Evolutionary conservation across 139 green algal genomes (phyloP), one percentile per base, ranked within the genome.

Genomic region (Coelastrella sp.): DNA sequence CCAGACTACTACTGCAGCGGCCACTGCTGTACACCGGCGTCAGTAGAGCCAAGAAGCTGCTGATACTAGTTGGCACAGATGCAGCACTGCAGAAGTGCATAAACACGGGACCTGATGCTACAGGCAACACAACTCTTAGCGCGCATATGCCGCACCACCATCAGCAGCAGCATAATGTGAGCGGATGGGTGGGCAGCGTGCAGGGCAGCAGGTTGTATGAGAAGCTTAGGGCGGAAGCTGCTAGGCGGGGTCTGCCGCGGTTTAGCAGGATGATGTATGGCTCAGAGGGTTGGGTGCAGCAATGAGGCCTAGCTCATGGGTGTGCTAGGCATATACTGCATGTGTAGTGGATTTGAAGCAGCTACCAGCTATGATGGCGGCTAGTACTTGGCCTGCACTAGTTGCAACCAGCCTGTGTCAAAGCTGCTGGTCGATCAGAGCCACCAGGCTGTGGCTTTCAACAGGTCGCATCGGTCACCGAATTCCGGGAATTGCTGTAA

Each of bases 11-110:
- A 66, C 90, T 97, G 76, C 92, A 91, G 7, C 92, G 96, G 6
- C 91, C 94, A 47, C 95, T 98, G 80, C 78, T 98, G 19, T 98
- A 98, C 93, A 98, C 95, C 32, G 95, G 81, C 32, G 86, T 96
- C 60, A 97, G 92, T 4, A 85, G 95, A 10, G 95, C 95, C 14
- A 89, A 92, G 84, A 73, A 92, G 17, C 80, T 95, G 89, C 90
- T 96, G 14, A 71, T 97, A 17, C 73, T 97, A 59, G 92, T 97
- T 32, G 78, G 81, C 7, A 81, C 85, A 5, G n/a, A 90, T 76
- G 57, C 5, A 5, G 83, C 83, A 2, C 23, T 88, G 47, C 7
- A 68, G 47, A 3, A 65, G 16, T 88, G 83, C 68, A 56, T 88
- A 20, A 20, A 13, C 3, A 68, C 22, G 58, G 58, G 47, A n/a